These are phyloP conservation scores for Ophiocordyceps camponoti-leonardi DNA, from an alignment of 2,329 filamentous ascomycete genomes.

Conservation along the genomic window DNA sequence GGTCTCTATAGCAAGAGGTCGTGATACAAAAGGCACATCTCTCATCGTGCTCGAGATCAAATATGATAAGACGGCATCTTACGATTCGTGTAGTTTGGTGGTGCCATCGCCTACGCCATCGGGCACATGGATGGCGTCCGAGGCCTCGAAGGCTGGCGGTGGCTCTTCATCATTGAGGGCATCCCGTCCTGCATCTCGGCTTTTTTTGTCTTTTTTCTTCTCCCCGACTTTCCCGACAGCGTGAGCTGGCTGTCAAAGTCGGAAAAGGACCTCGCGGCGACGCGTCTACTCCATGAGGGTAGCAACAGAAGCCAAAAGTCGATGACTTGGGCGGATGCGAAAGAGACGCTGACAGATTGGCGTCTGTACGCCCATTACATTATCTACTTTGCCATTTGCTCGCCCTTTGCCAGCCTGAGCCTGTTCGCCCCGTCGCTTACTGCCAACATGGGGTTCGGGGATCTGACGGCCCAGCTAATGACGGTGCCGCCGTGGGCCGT, in stretches of 20 bases:
- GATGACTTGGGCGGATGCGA: slow-evolving; percentile 51
- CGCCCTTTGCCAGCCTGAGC: slow-evolving; percentile 40
- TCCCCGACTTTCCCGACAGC: slow-evolving; percentile 51
- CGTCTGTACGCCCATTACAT: slow-evolving; percentile 57
- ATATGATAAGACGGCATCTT: not conserved
- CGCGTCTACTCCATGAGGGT: slow-evolving; percentile 26
- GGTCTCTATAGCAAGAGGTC: not conserved
- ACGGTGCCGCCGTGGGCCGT: slow-evolving; percentile 49
- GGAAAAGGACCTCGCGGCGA: slow-evolving; percentile 38
- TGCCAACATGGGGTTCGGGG: slow-evolving; percentile 28
- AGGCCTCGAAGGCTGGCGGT: slow-evolving; percentile 53
- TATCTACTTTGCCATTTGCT: slow-evolving; percentile 31
- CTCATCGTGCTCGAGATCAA: not conserved
- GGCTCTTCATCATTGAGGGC: slow-evolving; percentile 46
- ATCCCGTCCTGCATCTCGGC: slow-evolving; percentile 47
- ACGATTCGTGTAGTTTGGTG: slow-evolving; percentile 33
- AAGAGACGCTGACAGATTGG: slow-evolving; percentile 47
- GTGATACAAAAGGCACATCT: not conserved
- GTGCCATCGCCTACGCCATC: slow-evolving; percentile 55
- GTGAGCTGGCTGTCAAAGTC: slow-evolving; percentile 41
- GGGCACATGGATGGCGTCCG: slow-evolving; percentile 49
- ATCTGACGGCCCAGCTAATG: slow-evolving; percentile 45
- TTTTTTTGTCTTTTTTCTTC: slow-evolving; percentile 44
- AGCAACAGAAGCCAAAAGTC: slow-evolving; percentile 40
- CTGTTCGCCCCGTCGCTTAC: slow-evolving; percentile 46